These are phyloP conservation scores for Erythrophleum ivorense DNA, from an alignment of 331 rosid species.

Conservation along the genomic window DNA sequence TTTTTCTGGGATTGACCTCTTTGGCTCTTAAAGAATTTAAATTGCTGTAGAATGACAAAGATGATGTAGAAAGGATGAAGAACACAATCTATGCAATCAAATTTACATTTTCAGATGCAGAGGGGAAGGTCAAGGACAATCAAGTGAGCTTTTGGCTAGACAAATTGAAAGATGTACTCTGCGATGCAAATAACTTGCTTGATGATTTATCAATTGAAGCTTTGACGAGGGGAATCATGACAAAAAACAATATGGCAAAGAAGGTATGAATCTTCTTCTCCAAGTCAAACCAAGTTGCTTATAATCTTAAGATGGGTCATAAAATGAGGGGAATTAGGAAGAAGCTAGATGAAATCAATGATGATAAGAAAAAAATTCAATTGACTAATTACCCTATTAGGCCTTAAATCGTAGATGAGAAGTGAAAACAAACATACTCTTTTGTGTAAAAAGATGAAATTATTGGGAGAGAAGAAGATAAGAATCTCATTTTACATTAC, in stretches of 20 bases:
- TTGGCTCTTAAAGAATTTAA: slow-evolving; percentile 3
- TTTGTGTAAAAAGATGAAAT: slow-evolving; percentile 34
- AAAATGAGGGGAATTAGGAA: slow-evolving; percentile 36
- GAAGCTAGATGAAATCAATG: slow-evolving; percentile 38
- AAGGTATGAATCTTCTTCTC: slow-evolving; percentile 37
- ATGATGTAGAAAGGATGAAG: background rate
- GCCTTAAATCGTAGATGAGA: background rate
- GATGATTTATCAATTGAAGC: slow-evolving; percentile 42
- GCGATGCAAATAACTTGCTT: slow-evolving; percentile 49
- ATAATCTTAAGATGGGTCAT: slow-evolving; percentile 22
- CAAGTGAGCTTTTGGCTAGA: slow-evolving; percentile 44
- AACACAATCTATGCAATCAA: background rate
- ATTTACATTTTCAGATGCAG: background rate
- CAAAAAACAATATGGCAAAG: background rate
- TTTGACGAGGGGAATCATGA: slow-evolving; percentile 22
- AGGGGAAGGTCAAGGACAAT: slow-evolving; percentile 12
- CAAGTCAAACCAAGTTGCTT: slow-evolving; percentile 20
- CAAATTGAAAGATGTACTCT: slow-evolving; percentile 44
- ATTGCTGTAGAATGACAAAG: slow-evolving; percentile 16
- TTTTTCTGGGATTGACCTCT: background rate
- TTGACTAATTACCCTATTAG: background rate
- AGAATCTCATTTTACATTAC: background rate
- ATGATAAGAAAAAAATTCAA: slow-evolving; percentile 6
- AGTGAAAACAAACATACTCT: slow-evolving; percentile 40
- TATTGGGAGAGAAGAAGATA: slow-evolving; percentile 49